Conservation (phyloP, 495 filamentous ascomycete genomes). For the Penicillium silybi region DNA sequence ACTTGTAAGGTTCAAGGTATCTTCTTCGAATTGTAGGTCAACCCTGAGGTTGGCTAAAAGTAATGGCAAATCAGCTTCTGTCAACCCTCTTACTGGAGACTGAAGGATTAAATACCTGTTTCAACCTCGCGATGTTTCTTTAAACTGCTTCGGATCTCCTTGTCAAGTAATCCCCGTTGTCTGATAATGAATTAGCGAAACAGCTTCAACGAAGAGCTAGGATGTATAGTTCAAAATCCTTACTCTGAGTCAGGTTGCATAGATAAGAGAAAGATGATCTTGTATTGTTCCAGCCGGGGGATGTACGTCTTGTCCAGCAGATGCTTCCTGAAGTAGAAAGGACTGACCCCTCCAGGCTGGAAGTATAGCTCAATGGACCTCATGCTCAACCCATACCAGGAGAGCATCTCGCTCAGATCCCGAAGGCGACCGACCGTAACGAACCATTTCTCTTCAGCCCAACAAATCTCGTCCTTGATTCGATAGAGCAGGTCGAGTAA, state of each 20-base stretch:
- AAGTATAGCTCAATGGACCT: constrained; percentile 29
- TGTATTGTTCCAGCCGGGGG: constrained; percentile 29
- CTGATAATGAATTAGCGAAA: too few relatives aligned
- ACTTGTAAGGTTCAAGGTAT: constrained; percentile 15
- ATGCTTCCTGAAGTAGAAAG: constrained; percentile 23
- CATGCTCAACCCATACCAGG: constrained; percentile 19
- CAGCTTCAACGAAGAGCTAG: too few relatives aligned
- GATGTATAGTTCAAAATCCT: neutral
- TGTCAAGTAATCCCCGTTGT: neutral
- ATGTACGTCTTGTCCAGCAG: constrained; percentile 27
- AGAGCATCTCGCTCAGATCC: constrained; percentile 19
- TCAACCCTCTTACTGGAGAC: too few relatives aligned
- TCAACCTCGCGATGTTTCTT: neutral
- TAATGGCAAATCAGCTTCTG: too few relatives aligned
- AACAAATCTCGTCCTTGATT: constrained; percentile 24
- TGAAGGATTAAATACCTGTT: too few relatives aligned
- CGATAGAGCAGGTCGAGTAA: constrained; percentile 21
- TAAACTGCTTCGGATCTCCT: constrained; percentile 16
- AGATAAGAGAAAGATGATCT: constrained; percentile 24
- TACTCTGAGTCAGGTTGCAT: constrained; percentile 31
- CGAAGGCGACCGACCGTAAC: constrained; percentile 17
- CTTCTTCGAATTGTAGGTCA: neutral
- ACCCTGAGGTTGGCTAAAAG: too few relatives aligned
- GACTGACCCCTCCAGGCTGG: constrained; percentile 31
- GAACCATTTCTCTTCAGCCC: constrained; percentile 26